Percentiles rank a stretch among this genome's conserved stretches.
phyloP scores from a whole-genome alignment of 495 filamentous ascomycete genomes.

The Echria macrotheca region DNA sequence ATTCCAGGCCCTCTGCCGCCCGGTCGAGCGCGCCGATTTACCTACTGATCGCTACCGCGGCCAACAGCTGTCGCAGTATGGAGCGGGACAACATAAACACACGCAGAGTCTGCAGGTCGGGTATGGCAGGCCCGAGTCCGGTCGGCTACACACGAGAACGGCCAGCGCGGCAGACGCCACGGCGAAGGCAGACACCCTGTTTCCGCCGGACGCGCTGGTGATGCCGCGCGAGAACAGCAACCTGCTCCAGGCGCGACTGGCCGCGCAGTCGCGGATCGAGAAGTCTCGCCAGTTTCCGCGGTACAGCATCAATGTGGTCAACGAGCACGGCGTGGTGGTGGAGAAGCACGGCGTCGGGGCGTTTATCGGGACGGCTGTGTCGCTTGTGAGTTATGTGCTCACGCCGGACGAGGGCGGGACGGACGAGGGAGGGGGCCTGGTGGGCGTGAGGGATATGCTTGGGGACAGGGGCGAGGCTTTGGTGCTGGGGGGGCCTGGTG shows the following conservation, averaged over 20 bases:
- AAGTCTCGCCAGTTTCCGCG: slow-evolving; percentile 45
- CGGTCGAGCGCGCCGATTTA: slow-evolving; percentile 34
- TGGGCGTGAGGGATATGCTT: slow-evolving; percentile 49
- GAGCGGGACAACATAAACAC: too few relatives aligned
- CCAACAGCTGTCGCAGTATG: slow-evolving; percentile 20
- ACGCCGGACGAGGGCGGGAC: slow-evolving; percentile 51
- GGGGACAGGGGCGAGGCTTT: slow-evolving; percentile 40
- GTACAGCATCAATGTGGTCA: slow-evolving; percentile 47
- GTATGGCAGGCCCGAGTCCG: not conserved
- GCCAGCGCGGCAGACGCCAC: not conserved
- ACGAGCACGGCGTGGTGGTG: slow-evolving; percentile 41
- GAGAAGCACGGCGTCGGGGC: slow-evolving; percentile 48
- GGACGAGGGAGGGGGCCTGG: slow-evolving; percentile 50
- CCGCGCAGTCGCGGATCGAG: slow-evolving; percentile 55
- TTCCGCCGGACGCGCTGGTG: slow-evolving; percentile 30
- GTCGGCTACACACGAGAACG: not conserved
- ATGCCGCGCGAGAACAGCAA: slow-evolving; percentile 35
- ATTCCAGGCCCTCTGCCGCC: slow-evolving; percentile 66
- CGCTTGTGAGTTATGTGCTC: slow-evolving; percentile 54
- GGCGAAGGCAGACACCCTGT: slow-evolving; percentile 26
- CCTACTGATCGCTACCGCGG: slow-evolving; percentile 33
- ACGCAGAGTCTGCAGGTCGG: not conserved
- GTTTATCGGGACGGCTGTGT: slow-evolving; percentile 54
- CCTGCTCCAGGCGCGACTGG: slow-evolving; percentile 46
- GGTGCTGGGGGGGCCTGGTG: slow-evolving; percentile 5